phyloP scores from a whole-genome alignment of 1,284 basidiomycete genomes.

The Rhodotorula sp. region DNA sequence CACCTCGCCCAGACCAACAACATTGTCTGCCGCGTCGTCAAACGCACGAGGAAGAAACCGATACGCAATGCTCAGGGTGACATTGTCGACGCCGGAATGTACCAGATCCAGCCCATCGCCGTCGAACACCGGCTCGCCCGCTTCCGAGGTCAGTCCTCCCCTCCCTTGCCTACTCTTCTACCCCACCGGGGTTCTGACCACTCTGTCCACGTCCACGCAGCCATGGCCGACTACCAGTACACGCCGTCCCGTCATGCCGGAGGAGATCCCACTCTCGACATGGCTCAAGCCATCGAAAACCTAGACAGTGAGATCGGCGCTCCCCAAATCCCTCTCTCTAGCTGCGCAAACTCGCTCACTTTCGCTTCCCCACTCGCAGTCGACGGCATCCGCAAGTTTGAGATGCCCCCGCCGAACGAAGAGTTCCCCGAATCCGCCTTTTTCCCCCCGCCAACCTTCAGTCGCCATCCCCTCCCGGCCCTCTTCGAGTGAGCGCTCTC shows the following conservation, averaged over 20 bases:
- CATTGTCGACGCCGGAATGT: constrained; percentile 64
- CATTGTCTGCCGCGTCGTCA: constrained; percentile 74
- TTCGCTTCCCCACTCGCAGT: constrained; percentile 20
- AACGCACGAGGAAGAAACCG: constrained; percentile 55
- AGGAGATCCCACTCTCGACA: constrained; percentile 65
- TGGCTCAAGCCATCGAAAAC: constrained; percentile 69
- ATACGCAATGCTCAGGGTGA: constrained; percentile 41
- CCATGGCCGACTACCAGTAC: constrained; percentile 89
- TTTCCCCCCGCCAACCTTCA: constrained; percentile 80
- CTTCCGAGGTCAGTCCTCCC: constrained; percentile 70
- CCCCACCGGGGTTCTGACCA: too few species aligned
- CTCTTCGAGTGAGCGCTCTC: constrained; percentile 64
- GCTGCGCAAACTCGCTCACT: too few species aligned
- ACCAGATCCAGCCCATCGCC: constrained; percentile 73
- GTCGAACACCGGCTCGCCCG: constrained; percentile 75
- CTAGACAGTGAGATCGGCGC: constrained; percentile 66
- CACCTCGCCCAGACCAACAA: constrained; percentile 68
- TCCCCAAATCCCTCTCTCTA: too few species aligned
- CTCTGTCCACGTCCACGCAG: constrained; percentile 52
- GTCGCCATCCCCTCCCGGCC: constrained; percentile 70
- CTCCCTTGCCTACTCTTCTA: not conserved
- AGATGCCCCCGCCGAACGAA: constrained; percentile 36
- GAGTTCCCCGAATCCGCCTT: constrained; percentile 54
- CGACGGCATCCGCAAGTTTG: constrained; percentile 30
- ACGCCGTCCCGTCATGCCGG: constrained; percentile 57